phyloP scores from a whole-genome alignment of 495 filamentous ascomycete genomes.

The Talaromyces trachyspermus region DNA sequence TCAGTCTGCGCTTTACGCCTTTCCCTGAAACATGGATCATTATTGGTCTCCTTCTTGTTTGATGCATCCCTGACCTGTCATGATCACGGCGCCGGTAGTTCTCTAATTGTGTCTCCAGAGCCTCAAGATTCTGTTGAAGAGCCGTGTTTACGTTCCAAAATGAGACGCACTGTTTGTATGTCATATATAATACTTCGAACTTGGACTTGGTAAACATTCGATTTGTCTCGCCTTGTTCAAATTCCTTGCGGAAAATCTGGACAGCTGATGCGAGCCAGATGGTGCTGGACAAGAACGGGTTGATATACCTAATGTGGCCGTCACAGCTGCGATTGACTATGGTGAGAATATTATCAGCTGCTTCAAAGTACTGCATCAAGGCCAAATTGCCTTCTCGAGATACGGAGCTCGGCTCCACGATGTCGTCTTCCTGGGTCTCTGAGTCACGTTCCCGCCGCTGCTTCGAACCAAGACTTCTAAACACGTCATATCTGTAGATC shows the following conservation, averaged over 20 bases:
- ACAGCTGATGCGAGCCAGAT: not conserved
- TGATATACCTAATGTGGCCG: not conserved
- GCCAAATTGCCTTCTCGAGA: not conserved
- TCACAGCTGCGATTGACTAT: not conserved
- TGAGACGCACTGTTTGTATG: not conserved
- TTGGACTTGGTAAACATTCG: not conserved
- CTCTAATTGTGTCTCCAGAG: not conserved
- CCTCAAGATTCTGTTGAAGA: not conserved
- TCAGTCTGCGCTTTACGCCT: not conserved
- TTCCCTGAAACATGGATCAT: not conserved
- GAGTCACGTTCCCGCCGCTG: no score
- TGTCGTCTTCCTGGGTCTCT: no score
- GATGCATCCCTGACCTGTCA: not conserved
- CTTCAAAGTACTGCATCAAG: not conserved
- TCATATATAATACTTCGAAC: not conserved
- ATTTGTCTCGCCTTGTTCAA: not conserved
- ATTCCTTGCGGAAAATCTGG: not conserved
- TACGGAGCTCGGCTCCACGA: no score
- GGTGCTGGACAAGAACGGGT: not conserved
- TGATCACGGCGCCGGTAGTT: not conserved
- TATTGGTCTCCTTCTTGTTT: not conserved
- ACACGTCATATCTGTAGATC: not conserved
- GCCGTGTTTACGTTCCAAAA: not conserved
- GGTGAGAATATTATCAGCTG: not conserved
- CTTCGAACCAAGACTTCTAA: not conserved